Conservation (phyloP, 352 stramenopile species). For the Salisapilia sapeloensis region DNA sequence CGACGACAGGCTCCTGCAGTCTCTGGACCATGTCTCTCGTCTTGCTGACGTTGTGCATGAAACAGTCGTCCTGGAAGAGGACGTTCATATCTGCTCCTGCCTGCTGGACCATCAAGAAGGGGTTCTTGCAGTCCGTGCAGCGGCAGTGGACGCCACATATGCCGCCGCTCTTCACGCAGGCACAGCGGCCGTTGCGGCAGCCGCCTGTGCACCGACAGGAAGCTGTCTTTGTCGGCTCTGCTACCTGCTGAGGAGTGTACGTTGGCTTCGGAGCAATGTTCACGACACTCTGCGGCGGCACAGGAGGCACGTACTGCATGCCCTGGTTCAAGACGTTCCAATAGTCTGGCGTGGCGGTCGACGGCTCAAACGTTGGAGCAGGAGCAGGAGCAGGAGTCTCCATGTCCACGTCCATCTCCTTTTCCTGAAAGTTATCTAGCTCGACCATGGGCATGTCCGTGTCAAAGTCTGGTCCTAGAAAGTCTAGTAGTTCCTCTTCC, state of each 20-base stretch:
- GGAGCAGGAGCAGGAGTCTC: slow-evolving; percentile 8
- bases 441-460: slow-evolving; percentile 6
- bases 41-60: slow-evolving; percentile 81
- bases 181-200: slow-evolving; percentile 64
- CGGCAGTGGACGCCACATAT: slow-evolving; percentile 61
- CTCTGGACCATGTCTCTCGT: slow-evolving; percentile 67
- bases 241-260: slow-evolving; percentile 4
- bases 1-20: slow-evolving; percentile 40
- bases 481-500: too few relatives aligned
- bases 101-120: slow-evolving; percentile 65
- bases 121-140: slow-evolving; percentile 79
- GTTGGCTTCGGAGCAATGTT: slow-evolving; percentile 57
- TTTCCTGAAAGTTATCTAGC: slow-evolving; percentile 5
- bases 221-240: slow-evolving; percentile 2
- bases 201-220: slow-evolving; percentile 68
- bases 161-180: slow-evolving; percentile 65
- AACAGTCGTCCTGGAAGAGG: slow-evolving; percentile 56
- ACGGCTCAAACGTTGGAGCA: slow-evolving; percentile 22
- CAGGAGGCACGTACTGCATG: slow-evolving; percentile 8
- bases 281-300: slow-evolving; percentile 29
- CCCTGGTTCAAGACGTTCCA: slow-evolving; percentile 75
- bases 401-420: slow-evolving; percentile 15
- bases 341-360: slow-evolving; percentile 69
- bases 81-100: slow-evolving; percentile 59
- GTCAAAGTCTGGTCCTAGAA: too few relatives aligned